phyloP scores from a whole-genome alignment of 2,329 filamentous ascomycete species.

The Alternaria panax region DNA sequence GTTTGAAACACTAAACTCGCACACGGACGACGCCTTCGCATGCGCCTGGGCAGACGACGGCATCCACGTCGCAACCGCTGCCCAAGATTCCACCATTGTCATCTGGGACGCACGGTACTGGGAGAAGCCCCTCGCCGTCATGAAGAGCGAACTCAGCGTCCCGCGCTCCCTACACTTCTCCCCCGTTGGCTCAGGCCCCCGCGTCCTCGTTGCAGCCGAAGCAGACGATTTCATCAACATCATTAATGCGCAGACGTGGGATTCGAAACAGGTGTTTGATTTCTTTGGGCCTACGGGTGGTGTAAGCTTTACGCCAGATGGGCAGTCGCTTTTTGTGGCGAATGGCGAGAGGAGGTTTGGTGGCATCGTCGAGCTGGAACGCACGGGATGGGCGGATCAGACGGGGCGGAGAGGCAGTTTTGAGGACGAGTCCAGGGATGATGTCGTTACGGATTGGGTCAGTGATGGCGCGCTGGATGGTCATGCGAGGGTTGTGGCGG shows the following conservation, averaged over 20 bases:
- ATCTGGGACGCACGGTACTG: conserved; percentile 80
- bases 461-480: conserved; percentile 28
- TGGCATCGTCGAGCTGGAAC: conserved; percentile 70
- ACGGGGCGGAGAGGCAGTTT: conserved; percentile 12
- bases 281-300: conserved; percentile 80
- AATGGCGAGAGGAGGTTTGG: conserved; percentile 72
- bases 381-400: conserved; percentile 44
- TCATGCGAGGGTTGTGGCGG: conserved; percentile 18
- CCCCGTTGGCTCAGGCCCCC: conserved; percentile 70
- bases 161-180: conserved; percentile 76
- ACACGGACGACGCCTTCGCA: conserved; percentile 76
- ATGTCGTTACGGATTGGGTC: conserved; percentile 33
- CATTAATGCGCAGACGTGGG: conserved; percentile 71
- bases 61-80: conserved; percentile 76
- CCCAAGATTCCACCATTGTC: conserved; percentile 75
- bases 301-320: conserved; percentile 70
- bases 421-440: conserved; percentile 11
- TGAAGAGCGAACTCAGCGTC: conserved; percentile 72
- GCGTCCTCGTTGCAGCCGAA: conserved; percentile 75
- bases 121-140: conserved; percentile 61
- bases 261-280: conserved; percentile 72
- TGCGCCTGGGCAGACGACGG: conserved; percentile 83
- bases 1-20: conserved; percentile 66
- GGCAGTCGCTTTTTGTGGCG: conserved; percentile 71
- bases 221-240: conserved; percentile 77